These are phyloP conservation scores for Ceratobasidium sp. DNA, from an alignment of 1,284 basidiomycete genomes.

Conservation along the genomic window DNA sequence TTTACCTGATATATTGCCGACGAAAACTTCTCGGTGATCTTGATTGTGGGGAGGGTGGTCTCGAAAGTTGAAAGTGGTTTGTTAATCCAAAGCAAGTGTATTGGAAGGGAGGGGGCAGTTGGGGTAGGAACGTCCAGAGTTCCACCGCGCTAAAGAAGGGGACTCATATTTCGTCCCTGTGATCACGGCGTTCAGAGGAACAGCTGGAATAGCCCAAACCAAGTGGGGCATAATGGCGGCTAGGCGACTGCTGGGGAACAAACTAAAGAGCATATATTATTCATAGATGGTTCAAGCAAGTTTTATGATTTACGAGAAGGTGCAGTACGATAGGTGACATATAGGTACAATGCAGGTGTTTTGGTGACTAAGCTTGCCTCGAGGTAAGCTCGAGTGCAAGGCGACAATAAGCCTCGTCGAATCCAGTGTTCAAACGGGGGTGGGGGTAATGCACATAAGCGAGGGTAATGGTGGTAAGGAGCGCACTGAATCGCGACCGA, in stretches of 20 bases:
- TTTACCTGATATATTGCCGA: slow-evolving; percentile 6
- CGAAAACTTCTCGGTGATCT: neutral
- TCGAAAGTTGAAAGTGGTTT: neutral
- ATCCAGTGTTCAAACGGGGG: slow-evolving; percentile 18
- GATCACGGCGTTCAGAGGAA: slow-evolving; percentile 16
- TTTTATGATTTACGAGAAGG: slow-evolving; percentile 12
- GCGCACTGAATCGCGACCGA: slow-evolving; percentile 33
- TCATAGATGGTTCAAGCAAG: slow-evolving; percentile 35
- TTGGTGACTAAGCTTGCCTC: slow-evolving; percentile 14
- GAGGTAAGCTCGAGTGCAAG: slow-evolving; percentile 33
- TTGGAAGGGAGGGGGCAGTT: neutral
- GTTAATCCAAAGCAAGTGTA: neutral
- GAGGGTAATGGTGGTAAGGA: slow-evolving; percentile 40
- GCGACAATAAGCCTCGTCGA: slow-evolving; percentile 25
- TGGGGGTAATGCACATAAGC: slow-evolving; percentile 40
- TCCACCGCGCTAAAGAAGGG: slow-evolving; percentile 32
- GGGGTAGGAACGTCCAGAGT: slow-evolving; percentile 5
- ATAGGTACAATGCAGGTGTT: slow-evolving; percentile 45
- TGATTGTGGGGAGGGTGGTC: neutral
- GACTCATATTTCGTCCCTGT: slow-evolving; percentile 22
- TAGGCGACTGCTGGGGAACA: slow-evolving; percentile 12
- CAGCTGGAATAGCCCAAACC: neutral
- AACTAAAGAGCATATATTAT: slow-evolving; percentile 3
- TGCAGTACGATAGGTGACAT: slow-evolving; percentile 38
- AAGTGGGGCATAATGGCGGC: neutral